Conservation (phyloP, 306 rosid species). For the Quercus engelmannii region DNA sequence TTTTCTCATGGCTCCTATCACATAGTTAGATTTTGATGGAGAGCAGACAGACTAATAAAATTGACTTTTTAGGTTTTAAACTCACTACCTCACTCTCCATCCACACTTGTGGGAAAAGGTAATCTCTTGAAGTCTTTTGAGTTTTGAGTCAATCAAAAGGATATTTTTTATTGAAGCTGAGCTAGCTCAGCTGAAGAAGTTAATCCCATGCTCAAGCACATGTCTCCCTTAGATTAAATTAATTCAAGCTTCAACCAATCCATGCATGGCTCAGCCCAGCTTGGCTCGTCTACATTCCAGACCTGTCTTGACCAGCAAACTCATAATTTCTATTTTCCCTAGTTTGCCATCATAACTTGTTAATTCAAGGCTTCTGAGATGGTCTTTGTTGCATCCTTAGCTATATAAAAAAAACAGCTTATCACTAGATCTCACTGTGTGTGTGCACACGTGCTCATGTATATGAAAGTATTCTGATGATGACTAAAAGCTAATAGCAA, state of each 20-base stretch:
- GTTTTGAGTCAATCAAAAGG: background rate
- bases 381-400: background rate
- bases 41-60: too few relatives aligned
- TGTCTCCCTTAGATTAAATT: background rate
- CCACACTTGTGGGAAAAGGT: background rate
- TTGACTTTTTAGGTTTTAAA: too few relatives aligned
- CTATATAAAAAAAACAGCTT: background rate
- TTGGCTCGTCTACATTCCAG: background rate
- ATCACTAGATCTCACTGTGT: background rate
- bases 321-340: background rate
- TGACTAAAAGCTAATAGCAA: background rate
- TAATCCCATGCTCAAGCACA: background rate
- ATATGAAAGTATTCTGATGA: background rate
- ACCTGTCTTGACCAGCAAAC: background rate
- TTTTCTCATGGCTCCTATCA: background rate
- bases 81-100: too few relatives aligned
- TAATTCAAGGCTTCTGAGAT: background rate
- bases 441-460: background rate
- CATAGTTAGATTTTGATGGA: too few relatives aligned
- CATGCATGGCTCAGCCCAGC: background rate
- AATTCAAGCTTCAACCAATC: background rate
- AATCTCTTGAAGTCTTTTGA: background rate
- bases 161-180: background rate
- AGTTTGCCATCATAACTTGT: background rate
- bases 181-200: background rate